Percentiles rank a stretch among this genome's conserved stretches.
Conservation (phyloP, 2,329 filamentous ascomycete genomes). For the Zymoseptoria crescenta region DNA sequence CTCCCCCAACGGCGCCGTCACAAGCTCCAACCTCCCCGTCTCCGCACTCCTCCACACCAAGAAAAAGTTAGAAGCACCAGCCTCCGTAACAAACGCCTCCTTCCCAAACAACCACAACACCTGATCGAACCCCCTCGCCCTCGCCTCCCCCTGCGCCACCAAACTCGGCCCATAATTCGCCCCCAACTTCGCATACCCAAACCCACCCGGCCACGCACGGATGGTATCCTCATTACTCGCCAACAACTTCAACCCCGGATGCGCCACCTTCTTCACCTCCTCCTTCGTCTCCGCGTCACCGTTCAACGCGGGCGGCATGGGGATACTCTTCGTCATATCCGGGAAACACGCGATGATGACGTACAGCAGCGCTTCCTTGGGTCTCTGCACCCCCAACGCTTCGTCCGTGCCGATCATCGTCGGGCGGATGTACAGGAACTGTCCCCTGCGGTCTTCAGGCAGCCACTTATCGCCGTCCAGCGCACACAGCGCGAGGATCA, state of each 20-base stretch:
- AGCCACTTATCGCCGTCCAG: conserved; percentile 74
- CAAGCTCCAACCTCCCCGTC: conserved; percentile 54
- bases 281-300: conserved; percentile 23
- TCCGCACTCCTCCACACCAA: conserved; percentile 62
- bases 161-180: conserved; percentile 88
- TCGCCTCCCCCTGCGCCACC: conserved; percentile 68
- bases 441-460: conserved; percentile 57
- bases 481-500: conserved; percentile 63
- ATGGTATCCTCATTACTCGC: conserved; percentile 76
- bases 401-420: conserved; percentile 77
- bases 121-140: conserved; percentile 69
- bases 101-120: conserved; percentile 87
- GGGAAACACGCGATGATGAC: conserved; percentile 55
- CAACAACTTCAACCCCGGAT: conserved; percentile 56
- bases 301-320: conserved; percentile 24
- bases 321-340: conserved; percentile 31
- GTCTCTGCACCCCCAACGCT: conserved; percentile 71
- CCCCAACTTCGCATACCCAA: conserved; percentile 85
- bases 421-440: conserved; percentile 70
- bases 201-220: conserved; percentile 87
- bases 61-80: conserved; percentile 89
- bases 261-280: conserved; percentile 7
- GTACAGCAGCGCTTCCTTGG: conserved; percentile 80
- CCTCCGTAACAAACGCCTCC: conserved; percentile 75
- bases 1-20: conserved; percentile 73